phyloP scores from a whole-genome alignment of 495 filamentous ascomycete genomes.

The Acidiella bohemica region DNA sequence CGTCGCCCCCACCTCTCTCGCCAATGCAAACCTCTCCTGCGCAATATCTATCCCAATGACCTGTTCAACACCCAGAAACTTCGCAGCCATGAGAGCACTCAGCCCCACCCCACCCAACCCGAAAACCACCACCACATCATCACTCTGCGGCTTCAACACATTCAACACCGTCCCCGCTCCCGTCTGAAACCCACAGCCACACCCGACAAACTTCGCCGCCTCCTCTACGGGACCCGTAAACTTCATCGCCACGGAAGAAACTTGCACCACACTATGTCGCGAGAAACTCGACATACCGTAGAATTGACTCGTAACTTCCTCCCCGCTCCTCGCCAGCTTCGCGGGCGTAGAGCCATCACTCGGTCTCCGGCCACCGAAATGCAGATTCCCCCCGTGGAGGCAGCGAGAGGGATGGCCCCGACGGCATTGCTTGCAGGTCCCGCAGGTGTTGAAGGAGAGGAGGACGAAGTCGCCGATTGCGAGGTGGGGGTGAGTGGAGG shows the following conservation, averaged over 20 bases:
- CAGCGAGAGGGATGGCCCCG: conserved; percentile 19
- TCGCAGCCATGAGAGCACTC: conserved; percentile 22
- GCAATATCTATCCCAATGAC: conserved; percentile 22
- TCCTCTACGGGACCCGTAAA: conserved; percentile 11
- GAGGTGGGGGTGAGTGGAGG: conserved; percentile 4
- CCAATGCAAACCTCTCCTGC: conserved; percentile 10
- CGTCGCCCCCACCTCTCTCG: conserved; percentile 21
- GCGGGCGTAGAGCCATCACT: conserved; percentile 2
- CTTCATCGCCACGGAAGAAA: conserved; percentile 23
- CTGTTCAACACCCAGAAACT: conserved; percentile 8
- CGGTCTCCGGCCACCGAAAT: conserved; percentile 1
- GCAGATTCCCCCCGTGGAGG: conserved; percentile 11
- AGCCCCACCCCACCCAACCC: conserved; percentile 22
- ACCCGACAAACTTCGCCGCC: conserved; percentile 25
- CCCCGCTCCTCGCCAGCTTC: conserved; percentile 1
- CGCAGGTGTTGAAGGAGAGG: conserved; percentile 27
- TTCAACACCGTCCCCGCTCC: conserved; percentile 26
- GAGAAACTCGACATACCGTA: conserved; percentile 23
- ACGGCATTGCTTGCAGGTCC: conserved; percentile 24
- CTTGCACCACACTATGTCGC: conserved; percentile 19
- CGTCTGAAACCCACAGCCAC: conserved; percentile 33
- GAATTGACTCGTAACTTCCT: conserved; percentile 14
- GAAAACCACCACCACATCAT: conserved; percentile 17
- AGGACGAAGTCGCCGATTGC: conserved; percentile 22
- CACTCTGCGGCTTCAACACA: conserved; percentile 9